Evolutionary conservation across 1,284 basidiomycete species (phyloP), one percentile per base, ranked within the genome.

Genomic region (Naganishia cerealis): DNA sequence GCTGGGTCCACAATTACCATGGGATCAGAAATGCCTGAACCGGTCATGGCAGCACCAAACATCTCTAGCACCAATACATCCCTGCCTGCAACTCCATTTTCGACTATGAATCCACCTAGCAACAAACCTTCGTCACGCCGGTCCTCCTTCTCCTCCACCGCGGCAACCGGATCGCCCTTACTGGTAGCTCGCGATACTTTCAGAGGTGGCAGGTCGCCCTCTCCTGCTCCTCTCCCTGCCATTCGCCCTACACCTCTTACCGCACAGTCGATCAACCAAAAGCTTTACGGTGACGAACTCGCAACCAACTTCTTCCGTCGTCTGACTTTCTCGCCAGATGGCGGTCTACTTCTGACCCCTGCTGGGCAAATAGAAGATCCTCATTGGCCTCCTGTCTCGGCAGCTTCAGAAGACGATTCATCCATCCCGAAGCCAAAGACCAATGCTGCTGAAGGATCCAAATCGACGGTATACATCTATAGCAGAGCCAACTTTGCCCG

Each of bases 311-410:
- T 99, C 83, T 99, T 98, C 85, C 85, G 96, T 38, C 86, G 95
- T 36, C 82, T 99, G 66, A 89, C 89, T 4, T 99, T 97, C 81
- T 94, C 92, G 68, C 92, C 95, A 1, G 95, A 99, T 77, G 95
- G 96, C 0, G 91, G 88, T 10, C 83, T 99, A 57, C 84, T 99
- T 24, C 83, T 97, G 72, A 98, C 96, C 0, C 95, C 96, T 0
- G 94, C 94, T 1, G 95, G 96, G 0, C 90, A 96, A 76, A 97
- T 96, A 75, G 93, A 96, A 76, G 92, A 95, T 78, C 90, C 91
- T 15, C 85, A 88, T 52, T 85, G 88, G 67, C 69, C 77, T 82
- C 86, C 66, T 24, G 74, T 62, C 71, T 76, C 63, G 42, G 67
- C 65, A 7, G 8, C 67, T 29, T 77, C 79, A 4, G 74, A 77